A percentile compares a stretch with the other conserved stretches of the same genome.
phyloP scores from a whole-genome alignment of 2,329 filamentous ascomycete species.

The Clarireedia sp. region DNA sequence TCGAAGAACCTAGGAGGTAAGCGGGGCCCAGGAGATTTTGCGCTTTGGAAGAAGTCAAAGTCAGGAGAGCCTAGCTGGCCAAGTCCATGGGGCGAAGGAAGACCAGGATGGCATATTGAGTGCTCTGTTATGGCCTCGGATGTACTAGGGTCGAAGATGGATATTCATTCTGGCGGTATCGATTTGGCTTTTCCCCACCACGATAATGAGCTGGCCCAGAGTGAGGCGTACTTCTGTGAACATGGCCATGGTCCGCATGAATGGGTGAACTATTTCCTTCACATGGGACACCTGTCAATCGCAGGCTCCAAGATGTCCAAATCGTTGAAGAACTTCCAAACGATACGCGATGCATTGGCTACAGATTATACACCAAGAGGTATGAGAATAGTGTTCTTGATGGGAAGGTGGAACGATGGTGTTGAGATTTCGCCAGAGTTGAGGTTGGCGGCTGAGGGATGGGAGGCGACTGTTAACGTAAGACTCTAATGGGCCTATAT shows the following conservation, averaged over 20 bases:
- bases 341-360: constrained; percentile 73
- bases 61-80: constrained; percentile 86
- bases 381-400: constrained; percentile 77
- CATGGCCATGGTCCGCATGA: constrained; percentile 8
- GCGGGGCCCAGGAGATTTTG: constrained; percentile 74
- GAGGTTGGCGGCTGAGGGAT: constrained; percentile 62
- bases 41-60: constrained; percentile 88
- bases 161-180: constrained; percentile 78
- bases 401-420: constrained; percentile 84
- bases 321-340: constrained; percentile 90
- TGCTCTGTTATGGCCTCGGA: constrained; percentile 94
- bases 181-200: constrained; percentile 89
- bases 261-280: constrained; percentile 62
- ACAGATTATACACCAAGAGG: constrained; percentile 66
- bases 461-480: constrained; percentile 47
- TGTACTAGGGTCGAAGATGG: constrained; percentile 75
- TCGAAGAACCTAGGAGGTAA: constrained; percentile 43
- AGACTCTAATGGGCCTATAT: constrained; percentile 29
- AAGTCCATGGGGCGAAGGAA: constrained; percentile 77
- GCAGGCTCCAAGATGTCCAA: constrained; percentile 94
- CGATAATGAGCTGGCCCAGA: constrained; percentile 87
- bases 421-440: constrained; percentile 86
- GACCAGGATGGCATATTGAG: constrained; percentile 95
- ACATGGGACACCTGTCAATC: constrained; percentile 90
- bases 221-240: constrained; percentile 63